Evolutionary conservation across 2,329 filamentous ascomycete genomes (phyloP), one percentile per base, ranked within the genome.

Genomic region (Xylariaceae sp.): DNA sequence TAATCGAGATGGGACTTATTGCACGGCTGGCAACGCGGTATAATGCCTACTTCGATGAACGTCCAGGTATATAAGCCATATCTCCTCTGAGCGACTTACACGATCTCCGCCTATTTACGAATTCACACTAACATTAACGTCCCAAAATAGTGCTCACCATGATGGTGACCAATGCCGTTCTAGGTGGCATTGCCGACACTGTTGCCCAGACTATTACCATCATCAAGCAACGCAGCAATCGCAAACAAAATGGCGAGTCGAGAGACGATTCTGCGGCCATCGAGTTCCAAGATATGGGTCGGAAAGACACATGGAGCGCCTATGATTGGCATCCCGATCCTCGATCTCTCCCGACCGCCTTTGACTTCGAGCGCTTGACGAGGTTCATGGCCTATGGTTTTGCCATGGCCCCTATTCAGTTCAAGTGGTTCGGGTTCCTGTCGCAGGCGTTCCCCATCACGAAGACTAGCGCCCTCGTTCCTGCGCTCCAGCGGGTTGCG

Each of bases 331-430:
- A 92, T 55, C 83, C 86, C 58, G 80, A 84, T 37, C 82, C 82
- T 35, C 84, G 81, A 67, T 70, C 73, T 9, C 80, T 88, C 0
- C 89, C 92, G 34, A 89, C 91, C 2, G 86, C 91, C 0, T 97
- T 99, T 71, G 93, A 99, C 75, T 97, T 97, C 69, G 94, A 97
- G 77, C 86, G 94, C 53, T 80, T 97, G 64, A 93, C 90, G 1
- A 83, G 94, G 52, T 99, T 97, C 79, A 97, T 97, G 91, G 88
- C 90, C 4, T 99, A 97, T 74, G 92, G 92, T 72, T 97, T 97
- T 77, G 84, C 89, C 71, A 97, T 97, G 91, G 92, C 94, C 3
- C 94, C 94, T 0, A 69, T 97, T 37, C 93, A 97, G 74, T 96
- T 96, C 78, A 88, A 90, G 73, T 99, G 94, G 94, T 97, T 97